Evolutionary conservation across 768 basidiomycete species (phyloP).

Genomic region (Pisolithus marmoratus): DNA sequence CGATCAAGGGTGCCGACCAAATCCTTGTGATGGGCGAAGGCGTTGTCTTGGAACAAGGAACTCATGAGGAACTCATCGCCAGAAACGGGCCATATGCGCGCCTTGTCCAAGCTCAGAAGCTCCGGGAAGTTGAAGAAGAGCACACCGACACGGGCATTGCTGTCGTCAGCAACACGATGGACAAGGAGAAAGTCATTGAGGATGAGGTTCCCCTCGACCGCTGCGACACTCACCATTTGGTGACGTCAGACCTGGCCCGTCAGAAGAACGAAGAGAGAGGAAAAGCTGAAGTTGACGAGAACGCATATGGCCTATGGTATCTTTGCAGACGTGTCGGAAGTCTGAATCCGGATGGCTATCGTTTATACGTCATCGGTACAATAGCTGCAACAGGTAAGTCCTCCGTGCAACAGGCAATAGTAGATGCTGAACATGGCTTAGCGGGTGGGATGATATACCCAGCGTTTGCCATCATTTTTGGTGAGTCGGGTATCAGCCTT

Average conservation of each 20-base stretch:
- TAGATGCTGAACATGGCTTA: no score
- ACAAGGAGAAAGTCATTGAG: slow-evolving; percentile 50
- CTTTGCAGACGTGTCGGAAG: slow-evolving; percentile 66
- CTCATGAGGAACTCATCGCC: no score
- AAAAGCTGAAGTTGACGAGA: no score
- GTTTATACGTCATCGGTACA: slow-evolving; percentile 51
- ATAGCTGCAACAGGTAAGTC: slow-evolving; percentile 43
- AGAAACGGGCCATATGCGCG: no score
- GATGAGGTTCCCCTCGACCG: slow-evolving; percentile 60
- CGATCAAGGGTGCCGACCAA: no score
- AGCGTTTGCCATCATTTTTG: no score
- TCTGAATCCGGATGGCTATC: slow-evolving; percentile 56
- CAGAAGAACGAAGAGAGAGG: slow-evolving; percentile 35
- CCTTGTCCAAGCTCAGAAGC: no score
- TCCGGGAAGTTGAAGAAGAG: slow-evolving; percentile 49
- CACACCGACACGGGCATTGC: slow-evolving; percentile 23
- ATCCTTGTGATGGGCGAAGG: no score
- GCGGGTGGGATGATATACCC: no score
- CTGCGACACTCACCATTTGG: slow-evolving; percentile 37
- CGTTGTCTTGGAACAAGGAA: no score
- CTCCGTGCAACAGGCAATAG: background rate
- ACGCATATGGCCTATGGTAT: slow-evolving; percentile 46
- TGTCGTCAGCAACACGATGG: slow-evolving; percentile 18
- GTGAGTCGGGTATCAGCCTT: no score
- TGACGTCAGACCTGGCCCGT: slow-evolving; percentile 63